Evolutionary conservation across 768 basidiomycete genomes (phyloP), one percentile per base, ranked within the genome.

Genomic region (Tulasnella calospora): DNA sequence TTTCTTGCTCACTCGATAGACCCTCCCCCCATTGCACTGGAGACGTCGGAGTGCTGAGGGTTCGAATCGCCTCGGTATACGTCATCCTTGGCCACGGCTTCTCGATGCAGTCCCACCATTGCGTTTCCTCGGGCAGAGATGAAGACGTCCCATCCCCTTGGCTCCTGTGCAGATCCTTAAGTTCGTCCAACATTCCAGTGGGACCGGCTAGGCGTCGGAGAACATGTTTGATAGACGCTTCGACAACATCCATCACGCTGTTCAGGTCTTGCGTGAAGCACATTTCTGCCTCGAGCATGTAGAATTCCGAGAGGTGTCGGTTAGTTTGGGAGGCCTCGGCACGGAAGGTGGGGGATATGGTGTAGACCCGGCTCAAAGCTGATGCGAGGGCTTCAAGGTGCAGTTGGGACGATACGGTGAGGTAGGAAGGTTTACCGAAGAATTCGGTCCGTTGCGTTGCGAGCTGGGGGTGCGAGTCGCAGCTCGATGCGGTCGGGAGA

Each of bases 211-310:
- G 80, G 23, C 79, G 73, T 13, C 79, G 77, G 23, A 85, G 83
- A 27, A 86, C 85, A 35, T 83, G 81, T 85, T 86, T 89, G 80
- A 88, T 86, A 75, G 85, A 86, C 27, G 84, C 86, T 82, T 94
- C 92, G 3, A 89, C 88, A 33, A 91, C 85, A 67, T 83, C 81
- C 83, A 91, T 89, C 23, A 93, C 83, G 57, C 87, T 86, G 3
- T 86, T 85, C 5, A 92, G 83, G 10, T 83, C 83, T 30, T 86
- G 85, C 2, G 83, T 80, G 82, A 90, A 92, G 0, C 90, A 90
- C 89, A 94, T 92, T 83, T 99, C 98, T 0, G 94, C 96, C 85
- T 99, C 98, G 76, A 98, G 89, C 98, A 99, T 99, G 93, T 95
- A 98, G 84, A 99, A 99, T 84, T 99, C 98, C 73, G 94, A 91